phyloP scores from a whole-genome alignment of 2,329 filamentous ascomycete genomes.

The Dothistroma septosporum region DNA sequence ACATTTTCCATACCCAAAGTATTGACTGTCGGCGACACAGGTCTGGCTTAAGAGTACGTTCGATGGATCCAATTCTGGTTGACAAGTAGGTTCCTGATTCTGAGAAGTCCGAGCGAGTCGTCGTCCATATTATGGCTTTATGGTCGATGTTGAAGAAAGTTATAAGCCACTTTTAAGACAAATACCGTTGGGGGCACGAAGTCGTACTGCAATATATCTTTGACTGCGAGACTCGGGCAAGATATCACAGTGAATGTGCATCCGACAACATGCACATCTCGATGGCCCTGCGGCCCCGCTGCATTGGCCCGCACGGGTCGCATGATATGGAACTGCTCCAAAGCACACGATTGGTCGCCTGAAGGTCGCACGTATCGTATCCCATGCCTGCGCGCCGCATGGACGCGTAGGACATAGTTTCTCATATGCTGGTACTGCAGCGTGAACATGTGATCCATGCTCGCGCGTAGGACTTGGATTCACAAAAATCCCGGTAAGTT shows the following conservation, averaged over 20 bases:
- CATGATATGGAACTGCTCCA: neutral
- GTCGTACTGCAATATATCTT: neutral
- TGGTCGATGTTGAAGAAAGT: neutral
- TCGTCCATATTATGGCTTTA: constrained; percentile 3
- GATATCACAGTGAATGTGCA: neutral
- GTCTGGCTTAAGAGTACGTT: neutral
- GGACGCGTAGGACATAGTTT: neutral
- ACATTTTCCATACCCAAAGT: constrained; percentile 1
- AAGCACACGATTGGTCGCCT: neutral
- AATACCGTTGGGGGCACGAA: neutral
- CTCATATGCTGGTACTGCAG: neutral
- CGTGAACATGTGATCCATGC: neutral
- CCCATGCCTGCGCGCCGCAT: neutral
- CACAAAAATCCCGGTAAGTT: neutral
- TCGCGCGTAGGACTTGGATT: neutral
- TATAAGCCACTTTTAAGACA: neutral
- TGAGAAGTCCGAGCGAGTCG: neutral
- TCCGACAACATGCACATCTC: neutral
- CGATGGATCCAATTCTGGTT: neutral
- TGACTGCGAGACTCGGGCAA: neutral
- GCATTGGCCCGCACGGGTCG: neutral
- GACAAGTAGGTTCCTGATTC: neutral
- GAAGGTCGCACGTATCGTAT: neutral
- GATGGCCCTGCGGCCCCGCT: neutral
- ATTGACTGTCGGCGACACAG: neutral